Percentiles rank a stretch among this genome's conserved stretches.
These are phyloP conservation scores for Sporothrix schenckii DNA, from an alignment of 2,329 filamentous ascomycete species.

Conservation along the genomic window DNA sequence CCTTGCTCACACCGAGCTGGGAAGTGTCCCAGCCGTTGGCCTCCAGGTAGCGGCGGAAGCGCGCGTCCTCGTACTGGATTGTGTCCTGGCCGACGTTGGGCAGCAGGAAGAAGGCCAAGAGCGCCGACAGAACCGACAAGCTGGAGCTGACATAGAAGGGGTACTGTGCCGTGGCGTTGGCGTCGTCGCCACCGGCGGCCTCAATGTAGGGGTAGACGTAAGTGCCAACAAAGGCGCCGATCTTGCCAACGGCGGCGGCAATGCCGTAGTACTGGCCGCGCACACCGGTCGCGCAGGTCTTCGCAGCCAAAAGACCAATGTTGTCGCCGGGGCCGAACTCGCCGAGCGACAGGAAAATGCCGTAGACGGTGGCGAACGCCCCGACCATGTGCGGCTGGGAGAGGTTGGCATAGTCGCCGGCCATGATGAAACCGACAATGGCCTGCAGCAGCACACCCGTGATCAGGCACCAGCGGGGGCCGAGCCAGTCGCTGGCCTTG, in stretches of 20 bases:
- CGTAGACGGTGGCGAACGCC: constrained; percentile 78
- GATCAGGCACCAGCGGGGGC: constrained; percentile 73
- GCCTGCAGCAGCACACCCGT: constrained; percentile 73
- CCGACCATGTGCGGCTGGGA: constrained; percentile 67
- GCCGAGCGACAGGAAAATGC: constrained; percentile 74
- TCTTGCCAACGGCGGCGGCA: constrained; percentile 72
- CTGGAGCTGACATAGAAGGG: constrained; percentile 85
- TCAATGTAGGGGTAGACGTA: constrained; percentile 78
- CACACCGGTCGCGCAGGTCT: constrained; percentile 86
- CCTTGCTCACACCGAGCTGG: constrained; percentile 53
- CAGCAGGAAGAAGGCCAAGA: constrained; percentile 65
- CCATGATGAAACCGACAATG: constrained; percentile 85
- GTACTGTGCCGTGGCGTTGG: constrained; percentile 70
- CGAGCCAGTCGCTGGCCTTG: constrained; percentile 75
- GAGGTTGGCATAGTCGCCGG: constrained; percentile 73
- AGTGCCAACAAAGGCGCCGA: constrained; percentile 82
- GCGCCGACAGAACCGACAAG: constrained; percentile 74
- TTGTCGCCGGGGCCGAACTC: constrained; percentile 89
- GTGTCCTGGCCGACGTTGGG: constrained; percentile 85
- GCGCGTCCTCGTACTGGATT: constrained; percentile 74
- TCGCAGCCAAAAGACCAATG: constrained; percentile 82
- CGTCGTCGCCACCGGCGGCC: constrained; percentile 58
- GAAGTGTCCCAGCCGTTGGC: constrained; percentile 74
- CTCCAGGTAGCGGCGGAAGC: constrained; percentile 74
- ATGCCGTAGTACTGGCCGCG: constrained; percentile 75